Conservation (phyloP, 306 rosid genomes). For the Cercis canadensis region DNA sequence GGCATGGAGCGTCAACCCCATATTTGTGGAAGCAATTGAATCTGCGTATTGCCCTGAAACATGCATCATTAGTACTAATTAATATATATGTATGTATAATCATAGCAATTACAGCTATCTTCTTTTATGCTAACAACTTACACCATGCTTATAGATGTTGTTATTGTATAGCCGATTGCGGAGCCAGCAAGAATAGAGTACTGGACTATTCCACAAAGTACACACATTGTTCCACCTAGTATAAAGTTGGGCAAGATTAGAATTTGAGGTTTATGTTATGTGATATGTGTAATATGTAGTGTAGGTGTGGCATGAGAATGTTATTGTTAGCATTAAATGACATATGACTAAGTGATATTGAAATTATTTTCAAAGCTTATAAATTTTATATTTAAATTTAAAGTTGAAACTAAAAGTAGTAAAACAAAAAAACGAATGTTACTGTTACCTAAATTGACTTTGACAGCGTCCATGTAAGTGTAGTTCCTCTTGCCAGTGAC, state of each 20-base stretch:
- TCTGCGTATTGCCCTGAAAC: constrained; percentile 58
- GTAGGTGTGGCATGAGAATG: too few species aligned
- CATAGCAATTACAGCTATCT: too few species aligned
- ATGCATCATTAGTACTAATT: too few species aligned
- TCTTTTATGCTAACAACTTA: not conserved
- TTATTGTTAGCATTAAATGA: too few species aligned
- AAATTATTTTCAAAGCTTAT: too few species aligned
- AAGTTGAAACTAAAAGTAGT: too few species aligned
- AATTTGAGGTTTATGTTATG: not conserved
- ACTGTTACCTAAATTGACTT: constrained; percentile 28
- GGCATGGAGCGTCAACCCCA: constrained; percentile 43
- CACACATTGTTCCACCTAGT: constrained; percentile 41
- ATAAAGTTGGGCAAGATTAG: not conserved
- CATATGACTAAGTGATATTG: too few species aligned
- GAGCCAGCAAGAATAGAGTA: constrained; percentile 36
- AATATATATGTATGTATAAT: too few species aligned
- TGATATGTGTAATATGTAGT: too few species aligned
- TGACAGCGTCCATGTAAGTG: constrained; percentile 53
- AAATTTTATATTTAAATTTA: too few species aligned
- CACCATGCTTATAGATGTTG: constrained; percentile 44
- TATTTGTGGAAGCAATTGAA: constrained; percentile 46
- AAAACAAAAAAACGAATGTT: too few species aligned
- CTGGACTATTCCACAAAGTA: constrained; percentile 41
- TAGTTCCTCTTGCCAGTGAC: constrained; percentile 43
- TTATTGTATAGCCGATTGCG: constrained; percentile 45